These are phyloP conservation scores for Sclerotinia spermophila DNA, from an alignment of 2,329 filamentous ascomycete species.

Conservation along the genomic window DNA sequence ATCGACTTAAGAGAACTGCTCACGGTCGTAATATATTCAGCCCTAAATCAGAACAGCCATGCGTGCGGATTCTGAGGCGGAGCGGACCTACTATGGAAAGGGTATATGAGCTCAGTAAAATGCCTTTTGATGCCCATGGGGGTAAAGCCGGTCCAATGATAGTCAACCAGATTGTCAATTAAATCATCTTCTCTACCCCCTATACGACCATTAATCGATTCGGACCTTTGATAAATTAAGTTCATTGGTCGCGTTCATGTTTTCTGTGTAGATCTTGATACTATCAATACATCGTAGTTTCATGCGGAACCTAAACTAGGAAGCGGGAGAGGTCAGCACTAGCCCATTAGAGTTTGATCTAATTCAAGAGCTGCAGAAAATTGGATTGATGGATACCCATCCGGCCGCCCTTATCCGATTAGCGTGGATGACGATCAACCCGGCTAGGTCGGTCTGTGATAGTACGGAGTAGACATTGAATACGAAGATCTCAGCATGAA, in stretches of 20 bases:
- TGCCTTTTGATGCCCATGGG: background rate
- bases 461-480: background rate
- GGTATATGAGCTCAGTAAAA: background rate
- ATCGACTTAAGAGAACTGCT: background rate
- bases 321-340: background rate
- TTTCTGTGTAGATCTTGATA: background rate
- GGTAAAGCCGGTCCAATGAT: background rate
- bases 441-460: background rate
- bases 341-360: background rate
- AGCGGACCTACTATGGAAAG: background rate
- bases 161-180: background rate
- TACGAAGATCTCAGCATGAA: background rate
- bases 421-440: background rate
- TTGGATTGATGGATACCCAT: background rate
- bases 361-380: background rate
- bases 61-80: background rate
- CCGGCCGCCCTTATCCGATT: background rate
- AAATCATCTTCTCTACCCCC: background rate
- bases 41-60: background rate
- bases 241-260: background rate
- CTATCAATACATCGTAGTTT: background rate
- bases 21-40: background rate
- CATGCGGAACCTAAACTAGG: background rate
- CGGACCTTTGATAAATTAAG: background rate
- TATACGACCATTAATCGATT: background rate